Conservation (phyloP, 2,329 filamentous ascomycete species). For the Phyllosticta citriasiana region DNA sequence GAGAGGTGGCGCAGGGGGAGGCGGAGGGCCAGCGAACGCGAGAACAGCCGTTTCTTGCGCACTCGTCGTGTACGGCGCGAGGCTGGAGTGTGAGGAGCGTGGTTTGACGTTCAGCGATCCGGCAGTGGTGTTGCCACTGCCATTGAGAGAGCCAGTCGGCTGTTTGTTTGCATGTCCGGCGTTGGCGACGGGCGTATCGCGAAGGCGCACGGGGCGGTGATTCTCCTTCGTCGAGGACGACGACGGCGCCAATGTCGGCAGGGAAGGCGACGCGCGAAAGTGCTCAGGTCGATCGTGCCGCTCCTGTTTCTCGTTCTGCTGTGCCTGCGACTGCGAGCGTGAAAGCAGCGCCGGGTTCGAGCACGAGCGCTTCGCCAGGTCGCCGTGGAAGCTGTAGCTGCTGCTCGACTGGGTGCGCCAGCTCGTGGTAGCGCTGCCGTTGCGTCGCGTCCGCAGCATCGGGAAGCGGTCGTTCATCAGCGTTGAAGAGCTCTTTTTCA, state of each 20-base stretch:
- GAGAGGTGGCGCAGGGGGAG: not conserved
- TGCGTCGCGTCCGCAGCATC: conserved; percentile 26
- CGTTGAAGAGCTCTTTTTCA: conserved; percentile 17
- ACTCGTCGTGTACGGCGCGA: conserved; percentile 14
- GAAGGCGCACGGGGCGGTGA: not conserved
- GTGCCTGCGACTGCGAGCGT: not conserved
- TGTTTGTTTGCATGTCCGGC: not conserved
- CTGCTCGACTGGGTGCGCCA: not conserved
- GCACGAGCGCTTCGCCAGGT: conserved; percentile 12
- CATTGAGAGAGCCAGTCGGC: not conserved
- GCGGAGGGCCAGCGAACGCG: not conserved
- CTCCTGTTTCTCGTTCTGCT: not conserved
- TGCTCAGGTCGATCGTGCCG: not conserved
- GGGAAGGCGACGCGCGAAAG: not conserved
- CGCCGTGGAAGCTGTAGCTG: not conserved
- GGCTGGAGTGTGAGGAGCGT: conserved; percentile 5
- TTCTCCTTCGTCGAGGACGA: not conserved
- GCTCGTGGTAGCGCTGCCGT: conserved; percentile 16
- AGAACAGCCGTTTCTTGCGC: not conserved
- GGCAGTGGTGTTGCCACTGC: too few relatives aligned
- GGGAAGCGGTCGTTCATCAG: conserved; percentile 38
- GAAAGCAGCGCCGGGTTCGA: conserved; percentile 2
- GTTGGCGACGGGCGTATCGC: not conserved
- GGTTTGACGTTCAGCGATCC: not conserved
- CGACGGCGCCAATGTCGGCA: not conserved